Percentiles rank a stretch among this genome's conserved stretches.
Conservation (phyloP, 129 eudicot species). For the Tanacetum coccineum region DNA sequence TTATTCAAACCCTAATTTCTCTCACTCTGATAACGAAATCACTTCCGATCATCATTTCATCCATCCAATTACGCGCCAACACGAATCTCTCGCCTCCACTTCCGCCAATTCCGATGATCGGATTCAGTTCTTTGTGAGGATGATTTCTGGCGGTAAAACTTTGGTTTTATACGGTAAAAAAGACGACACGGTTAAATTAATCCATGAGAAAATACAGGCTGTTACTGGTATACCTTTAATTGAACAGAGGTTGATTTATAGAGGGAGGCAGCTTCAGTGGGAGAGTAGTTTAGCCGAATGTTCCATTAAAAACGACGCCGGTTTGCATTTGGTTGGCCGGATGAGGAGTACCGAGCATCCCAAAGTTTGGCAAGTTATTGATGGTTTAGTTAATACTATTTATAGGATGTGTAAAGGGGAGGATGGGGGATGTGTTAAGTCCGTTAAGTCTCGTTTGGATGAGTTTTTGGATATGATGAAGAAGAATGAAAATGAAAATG, state of each 20-base stretch:
- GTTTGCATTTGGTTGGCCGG: slow-evolving; percentile 50
- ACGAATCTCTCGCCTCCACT: slow-evolving; percentile 6
- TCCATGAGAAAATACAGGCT: slow-evolving; percentile 44
- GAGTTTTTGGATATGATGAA: slow-evolving; percentile 28
- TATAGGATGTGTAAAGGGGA: slow-evolving; percentile 42
- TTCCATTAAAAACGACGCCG: slow-evolving; percentile 38
- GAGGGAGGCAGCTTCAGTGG: slow-evolving; percentile 68
- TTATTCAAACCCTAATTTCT: slow-evolving; percentile 36
- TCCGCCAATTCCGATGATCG: neutral
- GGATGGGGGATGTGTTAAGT: neutral
- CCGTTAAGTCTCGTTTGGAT: slow-evolving; percentile 9
- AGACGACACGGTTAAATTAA: slow-evolving; percentile 36
- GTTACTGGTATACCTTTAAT: slow-evolving; percentile 46
- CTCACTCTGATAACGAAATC: slow-evolving; percentile 16
- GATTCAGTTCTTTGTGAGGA: slow-evolving; percentile 64
- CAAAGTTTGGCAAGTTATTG: slow-evolving; percentile 49
- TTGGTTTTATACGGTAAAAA: slow-evolving; percentile 41
- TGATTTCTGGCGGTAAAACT: slow-evolving; percentile 40
- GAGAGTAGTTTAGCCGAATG: slow-evolving; percentile 57
- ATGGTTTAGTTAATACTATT: slow-evolving; percentile 41
- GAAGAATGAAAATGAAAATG: slow-evolving; percentile 14
- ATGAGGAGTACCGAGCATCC: slow-evolving; percentile 79
- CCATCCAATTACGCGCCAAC: neutral
- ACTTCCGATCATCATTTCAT: slow-evolving; percentile 14
- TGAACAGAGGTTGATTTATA: slow-evolving; percentile 61